Evolutionary conservation across 345 rosid genomes (phyloP), one percentile per base, ranked within the genome.

Genomic region (Barbarea vulgaris): DNA sequence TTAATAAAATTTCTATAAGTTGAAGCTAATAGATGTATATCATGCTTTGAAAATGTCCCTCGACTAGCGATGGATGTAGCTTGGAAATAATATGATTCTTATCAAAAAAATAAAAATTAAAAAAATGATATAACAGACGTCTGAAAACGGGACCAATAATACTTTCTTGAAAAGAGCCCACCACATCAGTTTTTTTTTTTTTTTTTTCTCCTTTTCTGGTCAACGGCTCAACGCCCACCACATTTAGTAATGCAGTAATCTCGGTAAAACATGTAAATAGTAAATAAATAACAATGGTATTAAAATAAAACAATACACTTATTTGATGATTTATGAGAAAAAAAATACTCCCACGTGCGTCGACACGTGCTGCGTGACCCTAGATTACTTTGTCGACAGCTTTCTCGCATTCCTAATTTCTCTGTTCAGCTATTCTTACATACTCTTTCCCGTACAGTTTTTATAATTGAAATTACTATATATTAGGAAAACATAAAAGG

Each of bases 351-450:
- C 83, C 89, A 87, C 84, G 86, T 84, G 85, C 81, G 62, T 72
- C 39, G 67, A 63, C 86, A 89, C 88, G 87, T 85, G 88, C 74
- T 81, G 70, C 80, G 31, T 14, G 11, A 55, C 37, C 70, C 86
- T 27, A 87, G 75, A 81, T 48, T 21, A 76, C 76, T 74, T 69
- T 69, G 73, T 79, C 80, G 57, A 22, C 62, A 76, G 76, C 82
- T 75, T 76, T 72, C 84, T 74, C 79, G 72, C 69, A 13, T 76
- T 76, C 81, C 78, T 68, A 76, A 52, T 70, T 4, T 28, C 7
- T 60, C 18, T 61, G 68, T 59, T 76, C 71, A 76, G 51, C 42
- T 53, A 19, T 44, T 44, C 65, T 60, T 76, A 69, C 75, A 52
- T 69, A 17, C 70, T 69, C 70, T 62, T 44, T 34, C 54, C 67